phyloP scores from a whole-genome alignment of 2,329 filamentous ascomycete genomes.

The Aureobasidium uvarum region DNA sequence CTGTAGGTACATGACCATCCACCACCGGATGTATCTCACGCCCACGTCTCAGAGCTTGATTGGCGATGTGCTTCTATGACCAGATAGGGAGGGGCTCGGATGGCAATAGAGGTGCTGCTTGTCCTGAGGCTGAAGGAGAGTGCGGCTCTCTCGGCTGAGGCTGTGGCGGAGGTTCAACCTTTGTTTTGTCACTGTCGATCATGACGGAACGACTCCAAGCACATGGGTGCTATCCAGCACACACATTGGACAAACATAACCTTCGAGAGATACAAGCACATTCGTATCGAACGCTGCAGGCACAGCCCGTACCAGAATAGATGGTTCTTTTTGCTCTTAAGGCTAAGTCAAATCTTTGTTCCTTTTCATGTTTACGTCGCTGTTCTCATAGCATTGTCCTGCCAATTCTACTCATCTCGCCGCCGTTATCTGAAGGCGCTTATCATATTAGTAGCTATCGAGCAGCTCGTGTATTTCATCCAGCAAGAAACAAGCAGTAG shows the following conservation, averaged over 20 bases:
- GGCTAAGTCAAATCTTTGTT: not conserved
- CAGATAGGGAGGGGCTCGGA: not conserved
- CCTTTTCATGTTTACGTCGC: not conserved
- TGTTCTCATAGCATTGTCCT: not conserved
- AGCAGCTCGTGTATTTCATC: not conserved
- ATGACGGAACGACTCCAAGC: conserved; percentile 9
- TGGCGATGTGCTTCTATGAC: too few species aligned
- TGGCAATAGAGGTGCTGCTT: not conserved
- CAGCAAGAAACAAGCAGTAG: not conserved
- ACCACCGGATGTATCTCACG: not conserved
- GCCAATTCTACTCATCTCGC: not conserved
- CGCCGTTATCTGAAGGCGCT: not conserved
- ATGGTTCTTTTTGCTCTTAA: not conserved
- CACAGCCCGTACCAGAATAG: not conserved
- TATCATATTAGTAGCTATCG: not conserved
- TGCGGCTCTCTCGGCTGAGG: conserved; percentile 9
- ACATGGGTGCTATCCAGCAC: conserved; percentile 12
- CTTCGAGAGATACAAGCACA: not conserved
- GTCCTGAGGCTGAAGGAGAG: not conserved
- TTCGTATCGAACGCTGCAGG: not conserved
- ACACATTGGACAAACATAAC: conserved; percentile 6
- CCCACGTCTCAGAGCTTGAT: too few species aligned
- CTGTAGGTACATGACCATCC: not conserved
- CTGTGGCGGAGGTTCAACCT: not conserved
- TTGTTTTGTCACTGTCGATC: conserved; percentile 7